phyloP scores from a whole-genome alignment of 2,329 filamentous ascomycete genomes.

The Trichoderma polysporum region DNA sequence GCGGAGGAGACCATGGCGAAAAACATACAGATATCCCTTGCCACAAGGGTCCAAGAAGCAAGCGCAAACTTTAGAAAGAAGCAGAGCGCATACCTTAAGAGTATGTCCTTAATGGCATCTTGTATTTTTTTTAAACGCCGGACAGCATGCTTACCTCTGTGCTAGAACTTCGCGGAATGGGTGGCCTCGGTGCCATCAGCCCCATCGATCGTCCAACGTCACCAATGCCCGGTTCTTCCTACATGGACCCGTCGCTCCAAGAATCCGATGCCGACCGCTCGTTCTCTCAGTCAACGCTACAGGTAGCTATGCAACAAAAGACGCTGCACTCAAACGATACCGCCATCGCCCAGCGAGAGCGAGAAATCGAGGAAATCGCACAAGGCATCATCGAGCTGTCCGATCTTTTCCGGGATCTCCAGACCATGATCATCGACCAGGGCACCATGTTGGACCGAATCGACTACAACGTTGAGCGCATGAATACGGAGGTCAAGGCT shows the following conservation, averaged over 20 bases:
- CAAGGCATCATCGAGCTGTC: constrained; percentile 97
- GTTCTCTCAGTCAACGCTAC: constrained; percentile 85
- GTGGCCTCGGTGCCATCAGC: constrained; percentile 55
- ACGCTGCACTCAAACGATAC: constrained; percentile 74
- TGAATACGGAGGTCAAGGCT: constrained; percentile 88
- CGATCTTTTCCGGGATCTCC: constrained; percentile 94
- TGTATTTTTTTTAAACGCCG: too few species aligned
- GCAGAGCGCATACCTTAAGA: constrained; percentile 93
- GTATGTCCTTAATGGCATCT: constrained; percentile 47
- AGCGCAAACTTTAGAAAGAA: constrained; percentile 95
- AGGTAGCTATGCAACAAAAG: constrained; percentile 70
- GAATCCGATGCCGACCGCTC: constrained; percentile 93
- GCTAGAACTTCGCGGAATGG: constrained; percentile 71
- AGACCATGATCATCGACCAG: constrained; percentile 92
- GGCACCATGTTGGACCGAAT: constrained; percentile 90
- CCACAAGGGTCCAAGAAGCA: constrained; percentile 83
- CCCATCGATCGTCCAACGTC: constrained; percentile 52
- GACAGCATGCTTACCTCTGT: constrained; percentile 1
- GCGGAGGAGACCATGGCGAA: constrained; percentile 94
- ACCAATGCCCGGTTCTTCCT: constrained; percentile 52
- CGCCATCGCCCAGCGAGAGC: constrained; percentile 85
- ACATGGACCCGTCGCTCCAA: constrained; percentile 81
- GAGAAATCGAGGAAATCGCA: constrained; percentile 96
- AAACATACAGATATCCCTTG: constrained; percentile 92
- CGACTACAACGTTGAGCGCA: constrained; percentile 96